Conservation (phyloP, 208 protist genomes). For the Porcisia hertigi region DNA sequence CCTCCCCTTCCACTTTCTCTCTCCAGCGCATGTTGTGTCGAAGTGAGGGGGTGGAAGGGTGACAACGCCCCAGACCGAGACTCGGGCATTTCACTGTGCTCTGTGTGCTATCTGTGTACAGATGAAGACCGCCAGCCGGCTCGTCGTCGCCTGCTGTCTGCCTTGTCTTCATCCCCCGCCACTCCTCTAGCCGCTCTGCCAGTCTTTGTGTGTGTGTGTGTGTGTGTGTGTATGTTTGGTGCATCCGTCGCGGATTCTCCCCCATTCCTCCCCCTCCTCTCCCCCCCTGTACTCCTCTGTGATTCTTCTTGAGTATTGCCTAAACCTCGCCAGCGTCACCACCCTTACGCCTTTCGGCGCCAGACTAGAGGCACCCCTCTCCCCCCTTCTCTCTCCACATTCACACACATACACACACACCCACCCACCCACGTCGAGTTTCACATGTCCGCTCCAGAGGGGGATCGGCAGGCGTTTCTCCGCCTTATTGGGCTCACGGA, state of each 20-base stretch:
- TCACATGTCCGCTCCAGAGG: conserved; percentile 27
- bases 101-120: not conserved
- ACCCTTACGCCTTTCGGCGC: not conserved
- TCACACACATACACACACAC: not conserved
- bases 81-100: not conserved
- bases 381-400: not conserved
- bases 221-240: not conserved
- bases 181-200: not conserved
- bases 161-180: not conserved
- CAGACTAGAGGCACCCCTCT: not conserved
- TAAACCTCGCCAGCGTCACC: not conserved
- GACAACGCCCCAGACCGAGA: not conserved
- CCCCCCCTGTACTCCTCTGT: not conserved
- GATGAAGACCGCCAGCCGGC: not conserved
- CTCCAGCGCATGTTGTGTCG: not conserved
- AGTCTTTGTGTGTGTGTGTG: not conserved
- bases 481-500: conserved; percentile 69
- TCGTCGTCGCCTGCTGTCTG: not conserved
- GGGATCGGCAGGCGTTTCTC: conserved; percentile 76
- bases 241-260: not conserved
- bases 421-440: not conserved
- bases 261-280: not conserved
- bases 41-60: not conserved
- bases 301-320: not conserved
- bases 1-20: not conserved